These are phyloP conservation scores for Beauveria medogensis DNA, from an alignment of 2,329 filamentous ascomycete genomes.

Conservation along the genomic window DNA sequence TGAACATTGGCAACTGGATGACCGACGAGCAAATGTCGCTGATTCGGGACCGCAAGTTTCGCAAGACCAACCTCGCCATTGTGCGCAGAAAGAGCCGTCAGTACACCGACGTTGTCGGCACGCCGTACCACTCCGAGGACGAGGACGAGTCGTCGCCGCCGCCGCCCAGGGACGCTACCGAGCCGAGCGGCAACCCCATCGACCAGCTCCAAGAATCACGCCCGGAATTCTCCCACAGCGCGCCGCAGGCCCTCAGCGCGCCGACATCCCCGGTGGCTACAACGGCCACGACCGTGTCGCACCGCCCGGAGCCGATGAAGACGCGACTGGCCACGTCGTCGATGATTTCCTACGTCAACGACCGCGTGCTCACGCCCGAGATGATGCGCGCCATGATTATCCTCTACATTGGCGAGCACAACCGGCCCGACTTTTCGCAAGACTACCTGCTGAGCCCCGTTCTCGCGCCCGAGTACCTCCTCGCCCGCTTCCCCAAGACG, in stretches of 20 bases:
- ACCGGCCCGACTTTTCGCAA: conserved; percentile 83
- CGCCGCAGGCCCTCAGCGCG: conserved; percentile 26
- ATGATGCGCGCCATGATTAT: conserved; percentile 99
- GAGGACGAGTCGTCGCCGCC: conserved; percentile 44
- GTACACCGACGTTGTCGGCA: conserved; percentile 76
- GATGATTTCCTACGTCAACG: conserved; percentile 98
- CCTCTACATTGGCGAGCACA: conserved; percentile 88
- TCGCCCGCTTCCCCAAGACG: conserved; percentile 84
- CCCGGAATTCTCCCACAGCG: conserved; percentile 43
- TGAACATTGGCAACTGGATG: conserved; percentile 99
- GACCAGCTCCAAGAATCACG: conserved; percentile 25
- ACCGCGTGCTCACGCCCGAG: conserved; percentile 87
- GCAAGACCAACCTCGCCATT: conserved; percentile 70
- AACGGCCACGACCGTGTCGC: conserved; percentile 31
- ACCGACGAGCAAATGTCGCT: conserved; percentile 94
- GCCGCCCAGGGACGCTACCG: conserved; percentile 18
- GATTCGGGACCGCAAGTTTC: conserved; percentile 73
- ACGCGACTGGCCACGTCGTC: conserved; percentile 89
- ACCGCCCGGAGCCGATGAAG: conserved; percentile 52
- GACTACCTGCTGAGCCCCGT: conserved; percentile 89
- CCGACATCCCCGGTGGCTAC: conserved; percentile 14
- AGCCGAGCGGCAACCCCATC: conserved; percentile 13
- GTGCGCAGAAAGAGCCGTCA: conserved; percentile 80
- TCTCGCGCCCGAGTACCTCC: conserved; percentile 74
- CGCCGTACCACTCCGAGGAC: conserved; percentile 72